Evolutionary conservation across 2,329 filamentous ascomycete species (phyloP).

Genomic region (Fusarium sp.): DNA sequence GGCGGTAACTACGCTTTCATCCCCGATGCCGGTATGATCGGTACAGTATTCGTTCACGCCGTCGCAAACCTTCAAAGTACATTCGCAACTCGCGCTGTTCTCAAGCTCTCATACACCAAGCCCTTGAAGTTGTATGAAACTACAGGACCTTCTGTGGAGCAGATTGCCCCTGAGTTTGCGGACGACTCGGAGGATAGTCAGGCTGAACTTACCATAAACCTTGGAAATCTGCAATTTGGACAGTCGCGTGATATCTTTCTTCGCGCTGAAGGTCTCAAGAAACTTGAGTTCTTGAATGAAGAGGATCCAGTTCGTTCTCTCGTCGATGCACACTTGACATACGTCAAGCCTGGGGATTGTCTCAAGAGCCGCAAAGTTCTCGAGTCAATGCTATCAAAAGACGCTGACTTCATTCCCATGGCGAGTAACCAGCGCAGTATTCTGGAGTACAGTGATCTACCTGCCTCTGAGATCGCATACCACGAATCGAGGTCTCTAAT

Average conservation of each 20-base stretch:
- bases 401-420: background rate
- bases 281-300: constrained; percentile 11
- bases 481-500: constrained; percentile 64
- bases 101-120: constrained; percentile 56
- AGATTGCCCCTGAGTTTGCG: constrained; percentile 42
- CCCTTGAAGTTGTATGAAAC: constrained; percentile 54
- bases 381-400: constrained; percentile 3
- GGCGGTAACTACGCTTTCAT: constrained; percentile 71
- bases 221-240: constrained; percentile 70
- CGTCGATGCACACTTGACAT: constrained; percentile 53
- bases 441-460: constrained; percentile 42
- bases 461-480: constrained; percentile 57
- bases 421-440: constrained; percentile 29
- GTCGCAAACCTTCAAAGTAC: constrained; percentile 71
- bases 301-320: constrained; percentile 24
- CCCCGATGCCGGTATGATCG: constrained; percentile 71
- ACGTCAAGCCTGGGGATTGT: constrained; percentile 42
- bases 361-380: constrained; percentile 2
- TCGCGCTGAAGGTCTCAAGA: constrained; percentile 44
- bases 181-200: constrained; percentile 19
- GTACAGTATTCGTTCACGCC: constrained; percentile 71
- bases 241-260: constrained; percentile 69
- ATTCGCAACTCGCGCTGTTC: constrained; percentile 60
- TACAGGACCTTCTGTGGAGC: constrained; percentile 54
- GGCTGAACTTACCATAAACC: constrained; percentile 52